These are phyloP conservation scores for Decorospora gaudefroyi DNA, from an alignment of 2,329 filamentous ascomycete genomes.

Conservation along the genomic window DNA sequence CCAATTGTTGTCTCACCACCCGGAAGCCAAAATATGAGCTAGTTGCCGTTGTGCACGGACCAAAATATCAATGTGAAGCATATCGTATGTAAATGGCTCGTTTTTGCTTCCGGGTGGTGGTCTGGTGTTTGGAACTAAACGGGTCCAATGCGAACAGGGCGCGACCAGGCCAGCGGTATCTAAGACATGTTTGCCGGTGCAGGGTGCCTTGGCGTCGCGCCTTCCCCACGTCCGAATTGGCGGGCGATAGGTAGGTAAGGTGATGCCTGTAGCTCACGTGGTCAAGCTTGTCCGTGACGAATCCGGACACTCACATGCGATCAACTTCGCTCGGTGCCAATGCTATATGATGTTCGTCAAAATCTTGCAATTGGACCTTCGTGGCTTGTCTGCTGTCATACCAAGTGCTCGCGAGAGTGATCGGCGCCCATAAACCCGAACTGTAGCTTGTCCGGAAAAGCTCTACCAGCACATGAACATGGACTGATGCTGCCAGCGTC, in stretches of 20 bases:
- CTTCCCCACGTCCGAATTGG: constrained; percentile 23
- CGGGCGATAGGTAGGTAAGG: no score
- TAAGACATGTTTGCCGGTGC: constrained; percentile 27
- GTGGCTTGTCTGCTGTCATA: constrained; percentile 4
- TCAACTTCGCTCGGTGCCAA: neutral
- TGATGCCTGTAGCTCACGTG: constrained; percentile 15
- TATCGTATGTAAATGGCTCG: no score
- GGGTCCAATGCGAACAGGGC: no score
- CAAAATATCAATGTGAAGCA: no score
- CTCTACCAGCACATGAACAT: neutral
- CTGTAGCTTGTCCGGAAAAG: constrained; percentile 2
- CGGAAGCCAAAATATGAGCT: no score
- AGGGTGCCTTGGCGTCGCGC: constrained; percentile 10
- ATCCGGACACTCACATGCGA: constrained; percentile 1
- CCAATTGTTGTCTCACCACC: no score
- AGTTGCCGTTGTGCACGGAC: no score
- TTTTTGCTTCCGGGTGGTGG: no score
- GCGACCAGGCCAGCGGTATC: constrained; percentile 7
- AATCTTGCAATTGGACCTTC: neutral
- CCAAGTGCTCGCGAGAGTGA: constrained; percentile 2
- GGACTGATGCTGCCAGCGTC: neutral
- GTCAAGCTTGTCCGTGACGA: constrained; percentile 2
- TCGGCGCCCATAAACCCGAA: constrained; percentile 1
- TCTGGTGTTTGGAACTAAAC: no score
- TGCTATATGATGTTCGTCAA: neutral